Evolutionary conservation across 2,329 filamentous ascomycete genomes (phyloP), one percentile per base, ranked within the genome.

Genomic region (Rutstroemia sp.): DNA sequence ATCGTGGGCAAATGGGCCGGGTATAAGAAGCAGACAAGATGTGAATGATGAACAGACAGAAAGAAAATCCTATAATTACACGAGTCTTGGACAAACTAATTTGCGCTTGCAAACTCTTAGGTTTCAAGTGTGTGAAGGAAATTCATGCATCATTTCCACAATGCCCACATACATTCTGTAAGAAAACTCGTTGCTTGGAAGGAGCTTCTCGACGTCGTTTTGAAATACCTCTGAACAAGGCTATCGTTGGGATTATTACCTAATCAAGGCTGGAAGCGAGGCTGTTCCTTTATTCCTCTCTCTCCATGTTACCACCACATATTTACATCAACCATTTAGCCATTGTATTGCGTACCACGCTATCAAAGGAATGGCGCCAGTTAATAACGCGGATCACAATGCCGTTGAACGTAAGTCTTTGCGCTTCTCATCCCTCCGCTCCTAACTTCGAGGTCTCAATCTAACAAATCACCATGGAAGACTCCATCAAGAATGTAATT

Each of bases 401-500:
- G 46, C 41, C 6, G 53, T 55, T 10, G 37, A 48, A 16, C 39
- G 53, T 50, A 12, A 44, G 46, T 55, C 41, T 7, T 34, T 34
- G 30, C 30, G 3, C 30, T 34, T 34, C 4, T 34, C 10, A 9
- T 34, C 10, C 30, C 12, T 34, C 30, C 10, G 4, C 30, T 34
- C 12, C 4, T 12, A 34, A 12, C 21, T 14, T 14, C 39, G 14
- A 34, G n/a, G 45, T 23, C 7, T 8, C 5, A 10, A 19, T 39
- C 23, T 54, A 42, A 54, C 34, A n/a, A 19, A 16, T 12, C 47
- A 25, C 9, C 37, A n/a, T 16, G 9, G 8, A 18, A 55, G 53
- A n/a, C 9, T 38, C 81, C 70, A 74, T 84, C 71, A 81, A 83
- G 66, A 77, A 82, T 64, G 75, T 82, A 59, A 82, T 86, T 69